Evolutionary conservation across 129 eudicot genomes (phyloP), one percentile per base, ranked within the genome.

Genomic region (Centaurea solstitialis): DNA sequence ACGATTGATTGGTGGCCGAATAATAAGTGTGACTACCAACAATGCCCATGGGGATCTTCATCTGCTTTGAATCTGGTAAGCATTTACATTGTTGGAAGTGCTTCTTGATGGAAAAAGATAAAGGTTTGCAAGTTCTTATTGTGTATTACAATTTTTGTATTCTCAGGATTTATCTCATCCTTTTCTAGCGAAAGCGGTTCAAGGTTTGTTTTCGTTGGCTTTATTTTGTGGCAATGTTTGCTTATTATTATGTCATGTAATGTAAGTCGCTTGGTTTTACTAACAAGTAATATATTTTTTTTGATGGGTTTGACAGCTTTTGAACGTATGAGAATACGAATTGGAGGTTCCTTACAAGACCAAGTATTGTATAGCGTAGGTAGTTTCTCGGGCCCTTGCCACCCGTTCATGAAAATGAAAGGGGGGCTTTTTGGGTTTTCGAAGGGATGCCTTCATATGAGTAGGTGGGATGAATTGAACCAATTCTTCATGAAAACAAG

Each of bases 1-100:
- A 94, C 98, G 18, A 89, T 94, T 62, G 98, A 94, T 87, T 94
- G 98, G 98, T 94, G 98, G 98, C 98, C 98, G 68, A 87, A 76
- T 74, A 88, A 85, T 13, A 92, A 94, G 86, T 94, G 98, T 68
- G 83, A 90, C 75, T 94, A 94, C 83, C 79, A 80, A 67, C 93
- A 87, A 53, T 94, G 98, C 78, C 97, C 98, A 4, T 94, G 98
- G 98, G 97, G 94, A 71, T 86, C 89, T 75, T 92, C 98, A 12
- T 94, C 98, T 6, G 87, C 86, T 35, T 74, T 90, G 68, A 92
- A 94, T 82, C 87, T 94, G 82, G 98, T 92, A 90, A 82, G 81
- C 53, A 17, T 62, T 67, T 41, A 47, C 10, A 30, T 45, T 65
- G 69, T 5, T 40, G 35, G 57, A 77, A 28, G 33, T 74, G 43